These are phyloP conservation scores for Pichia californica DNA, from an alignment of 805 yeast species.

Conservation along the genomic window DNA sequence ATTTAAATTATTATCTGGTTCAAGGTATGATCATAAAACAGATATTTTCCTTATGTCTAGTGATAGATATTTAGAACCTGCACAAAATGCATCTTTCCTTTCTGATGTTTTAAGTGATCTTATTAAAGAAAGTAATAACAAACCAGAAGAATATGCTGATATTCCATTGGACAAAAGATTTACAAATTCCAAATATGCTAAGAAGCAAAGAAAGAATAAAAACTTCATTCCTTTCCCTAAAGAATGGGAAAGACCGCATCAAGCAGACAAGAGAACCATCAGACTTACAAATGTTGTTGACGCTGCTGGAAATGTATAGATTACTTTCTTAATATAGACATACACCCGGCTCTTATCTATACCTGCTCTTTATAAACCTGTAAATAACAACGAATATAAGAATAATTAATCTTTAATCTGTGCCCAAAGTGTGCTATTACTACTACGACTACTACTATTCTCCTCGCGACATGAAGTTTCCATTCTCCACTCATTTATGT, in stretches of 20 bases:
- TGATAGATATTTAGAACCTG: constrained; percentile 62
- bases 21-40: constrained; percentile 59
- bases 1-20: constrained; percentile 70
- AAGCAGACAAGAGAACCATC: background rate
- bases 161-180: constrained; percentile 80
- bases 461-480: background rate
- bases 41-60: constrained; percentile 61
- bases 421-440: background rate
- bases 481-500: too few species aligned
- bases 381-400: background rate
- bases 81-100: constrained; percentile 77
- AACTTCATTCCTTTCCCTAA: constrained; percentile 56
- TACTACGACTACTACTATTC: background rate
- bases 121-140: constrained; percentile 57
- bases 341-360: too few species aligned
- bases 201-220: constrained; percentile 35
- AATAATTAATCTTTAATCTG: too few species aligned
- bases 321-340: too few species aligned
- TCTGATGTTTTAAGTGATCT: constrained; percentile 58
- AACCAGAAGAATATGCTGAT: constrained; percentile 57
- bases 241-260: constrained; percentile 63
- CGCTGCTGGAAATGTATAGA: background rate
- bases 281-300: background rate
- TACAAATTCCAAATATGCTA: constrained; percentile 38
- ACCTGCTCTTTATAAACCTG: background rate